A percentile compares a stretch with the other conserved stretches of the same genome.
Evolutionary conservation across 495 filamentous ascomycete genomes (phyloP).

Genomic region (Podospora anserina): DNA sequence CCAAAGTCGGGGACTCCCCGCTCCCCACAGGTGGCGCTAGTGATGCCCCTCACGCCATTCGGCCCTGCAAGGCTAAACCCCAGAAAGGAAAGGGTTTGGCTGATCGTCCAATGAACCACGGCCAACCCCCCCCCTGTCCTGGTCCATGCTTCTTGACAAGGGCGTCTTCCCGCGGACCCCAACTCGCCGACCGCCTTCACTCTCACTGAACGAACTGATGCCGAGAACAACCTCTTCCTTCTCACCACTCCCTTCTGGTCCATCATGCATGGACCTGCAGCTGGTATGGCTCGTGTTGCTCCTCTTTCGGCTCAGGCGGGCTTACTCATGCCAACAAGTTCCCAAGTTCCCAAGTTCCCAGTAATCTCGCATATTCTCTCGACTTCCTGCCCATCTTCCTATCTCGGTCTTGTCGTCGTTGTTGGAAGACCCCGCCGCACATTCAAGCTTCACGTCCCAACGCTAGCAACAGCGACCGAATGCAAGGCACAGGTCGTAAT

Average conservation of each 20-base stretch:
- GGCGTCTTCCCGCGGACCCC: constrained; percentile 4
- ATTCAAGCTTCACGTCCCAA: background rate
- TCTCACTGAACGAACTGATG: background rate
- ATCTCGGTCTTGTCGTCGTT: too few species aligned
- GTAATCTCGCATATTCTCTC: background rate
- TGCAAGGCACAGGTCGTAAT: background rate
- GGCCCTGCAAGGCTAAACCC: constrained; percentile 21
- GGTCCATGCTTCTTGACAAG: constrained; percentile 13
- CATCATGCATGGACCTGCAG: constrained; percentile 4
- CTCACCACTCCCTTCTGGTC: background rate
- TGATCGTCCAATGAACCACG: constrained; percentile 20
- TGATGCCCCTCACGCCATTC: constrained; percentile 17
- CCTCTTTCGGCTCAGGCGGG: background rate
- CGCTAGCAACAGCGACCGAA: background rate
- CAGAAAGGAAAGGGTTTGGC: background rate
- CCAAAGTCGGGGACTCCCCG: constrained; percentile 5
- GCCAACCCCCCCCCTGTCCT: constrained; percentile 14
- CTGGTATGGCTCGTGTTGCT: background rate
- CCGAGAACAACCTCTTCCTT: background rate
- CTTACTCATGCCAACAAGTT: constrained; percentile 1
- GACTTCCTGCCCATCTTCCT: background rate
- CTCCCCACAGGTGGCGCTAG: constrained; percentile 10
- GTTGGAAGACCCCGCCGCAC: background rate
- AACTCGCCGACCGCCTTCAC: background rate
- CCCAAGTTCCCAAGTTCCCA: background rate